phyloP scores from a whole-genome alignment of 2,329 filamentous ascomycete genomes.

The Emmonsia crescens region DNA sequence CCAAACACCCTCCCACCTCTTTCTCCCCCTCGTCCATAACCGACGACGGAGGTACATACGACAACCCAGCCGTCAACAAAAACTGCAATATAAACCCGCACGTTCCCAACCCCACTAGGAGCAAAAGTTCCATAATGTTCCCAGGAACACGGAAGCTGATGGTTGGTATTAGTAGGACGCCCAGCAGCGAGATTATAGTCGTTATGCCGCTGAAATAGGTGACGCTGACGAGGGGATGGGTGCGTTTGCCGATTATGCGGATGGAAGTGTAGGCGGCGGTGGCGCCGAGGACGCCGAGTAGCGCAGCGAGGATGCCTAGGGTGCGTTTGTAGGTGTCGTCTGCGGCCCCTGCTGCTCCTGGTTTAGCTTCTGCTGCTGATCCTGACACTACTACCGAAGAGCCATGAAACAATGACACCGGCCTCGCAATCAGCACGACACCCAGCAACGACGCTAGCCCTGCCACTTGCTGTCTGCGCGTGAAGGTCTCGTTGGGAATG shows the following conservation, averaged over 20 bases:
- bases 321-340: slow-evolving; percentile 50
- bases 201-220: slow-evolving; percentile 71
- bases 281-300: slow-evolving; percentile 67
- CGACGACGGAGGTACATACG: slow-evolving; percentile 52
- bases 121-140: slow-evolving; percentile 49
- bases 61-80: slow-evolving; percentile 65
- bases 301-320: slow-evolving; percentile 59
- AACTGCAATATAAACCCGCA: slow-evolving; percentile 81
- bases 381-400: slow-evolving; percentile 12
- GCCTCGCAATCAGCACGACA: slow-evolving; percentile 73
- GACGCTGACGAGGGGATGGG: slow-evolving; percentile 72
- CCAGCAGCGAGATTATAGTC: slow-evolving; percentile 53
- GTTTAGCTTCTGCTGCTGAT: neutral
- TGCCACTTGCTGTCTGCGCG: slow-evolving; percentile 63
- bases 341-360: slow-evolving; percentile 12
- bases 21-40: neutral
- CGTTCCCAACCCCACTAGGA: slow-evolving; percentile 57
- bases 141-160: slow-evolving; percentile 48
- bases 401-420: slow-evolving; percentile 44
- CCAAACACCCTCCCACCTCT: neutral
- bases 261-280: slow-evolving; percentile 67
- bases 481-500: slow-evolving; percentile 62
- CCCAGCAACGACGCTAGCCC: slow-evolving; percentile 65
- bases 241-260: slow-evolving; percentile 66
- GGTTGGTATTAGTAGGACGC: slow-evolving; percentile 46